phyloP scores from a whole-genome alignment of 768 basidiomycete species.

The Calocybe cyanea region DNA sequence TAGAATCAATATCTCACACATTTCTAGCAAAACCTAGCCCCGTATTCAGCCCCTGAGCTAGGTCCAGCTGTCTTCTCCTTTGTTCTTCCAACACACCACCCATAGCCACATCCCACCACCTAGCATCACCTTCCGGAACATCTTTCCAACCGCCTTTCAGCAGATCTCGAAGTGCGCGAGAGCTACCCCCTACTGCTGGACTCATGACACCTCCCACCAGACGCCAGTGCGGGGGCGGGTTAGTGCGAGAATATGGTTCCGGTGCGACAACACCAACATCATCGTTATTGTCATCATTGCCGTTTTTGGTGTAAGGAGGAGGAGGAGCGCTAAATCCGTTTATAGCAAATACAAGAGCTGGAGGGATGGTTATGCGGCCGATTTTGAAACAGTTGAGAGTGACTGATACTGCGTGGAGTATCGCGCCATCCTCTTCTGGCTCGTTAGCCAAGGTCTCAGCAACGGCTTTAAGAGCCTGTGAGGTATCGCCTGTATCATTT shows the following conservation, averaged over 20 bases:
- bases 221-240: slow-evolving; percentile 48
- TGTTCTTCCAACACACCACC: slow-evolving; percentile 41
- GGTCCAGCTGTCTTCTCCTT: slow-evolving; percentile 29
- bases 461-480: slow-evolving; percentile 28
- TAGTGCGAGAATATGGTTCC: slow-evolving; percentile 29
- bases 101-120: slow-evolving; percentile 70
- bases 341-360: slow-evolving; percentile 52
- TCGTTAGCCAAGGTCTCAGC: slow-evolving; percentile 26
- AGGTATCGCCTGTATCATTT: slow-evolving; percentile 16
- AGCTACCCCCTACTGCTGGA: slow-evolving; percentile 29
- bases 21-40: slow-evolving; percentile 32
- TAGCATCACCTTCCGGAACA: slow-evolving; percentile 43
- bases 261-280: too few relatives aligned
- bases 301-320: slow-evolving; percentile 2
- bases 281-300: slow-evolving; percentile 23
- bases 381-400: slow-evolving; percentile 67
- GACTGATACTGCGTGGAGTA: slow-evolving; percentile 59
- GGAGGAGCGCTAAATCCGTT: slow-evolving; percentile 50
- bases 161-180: slow-evolving; percentile 41
- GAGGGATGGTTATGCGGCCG: slow-evolving; percentile 71
- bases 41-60: slow-evolving; percentile 28
- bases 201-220: slow-evolving; percentile 35
- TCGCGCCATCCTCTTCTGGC: slow-evolving; percentile 51
- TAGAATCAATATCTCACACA: too few relatives aligned
- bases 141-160: slow-evolving; percentile 60